Evolutionary conservation across 129 eudicot species (phyloP).

Genomic region (Centella asiatica): DNA sequence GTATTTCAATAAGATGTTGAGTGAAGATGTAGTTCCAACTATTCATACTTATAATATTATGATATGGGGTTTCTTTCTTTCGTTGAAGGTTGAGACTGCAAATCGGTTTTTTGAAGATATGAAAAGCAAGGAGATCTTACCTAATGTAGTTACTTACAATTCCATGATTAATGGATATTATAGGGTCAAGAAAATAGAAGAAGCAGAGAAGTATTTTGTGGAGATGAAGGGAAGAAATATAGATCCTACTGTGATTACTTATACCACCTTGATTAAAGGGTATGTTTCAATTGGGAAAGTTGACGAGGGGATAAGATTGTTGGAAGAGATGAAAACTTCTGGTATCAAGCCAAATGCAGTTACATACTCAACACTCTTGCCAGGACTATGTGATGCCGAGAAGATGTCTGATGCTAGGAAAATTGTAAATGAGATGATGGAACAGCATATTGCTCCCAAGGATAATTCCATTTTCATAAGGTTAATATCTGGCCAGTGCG

Average conservation of each 20-base stretch:
- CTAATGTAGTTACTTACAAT: conserved; percentile 85
- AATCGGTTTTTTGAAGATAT: conserved; percentile 78
- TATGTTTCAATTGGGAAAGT: conserved; percentile 43
- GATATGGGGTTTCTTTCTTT: conserved; percentile 85
- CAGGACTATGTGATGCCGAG: conserved; percentile 68
- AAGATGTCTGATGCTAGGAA: conserved; percentile 61
- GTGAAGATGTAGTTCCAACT: conserved; percentile 65
- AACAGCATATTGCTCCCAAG: conserved; percentile 43
- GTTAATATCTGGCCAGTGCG: conserved; percentile 58
- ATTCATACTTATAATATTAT: conserved; percentile 61
- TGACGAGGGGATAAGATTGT: conserved; percentile 51
- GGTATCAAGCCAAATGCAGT: conserved; percentile 65
- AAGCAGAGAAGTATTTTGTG: conserved; percentile 59
- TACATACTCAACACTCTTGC: conserved; percentile 69
- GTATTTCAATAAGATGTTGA: conserved; percentile 73
- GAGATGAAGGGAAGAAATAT: conserved; percentile 79
- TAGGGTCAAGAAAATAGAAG: conserved; percentile 54
- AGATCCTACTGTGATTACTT: conserved; percentile 71
- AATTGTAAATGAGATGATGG: conserved; percentile 68
- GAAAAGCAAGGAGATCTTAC: conserved; percentile 56
- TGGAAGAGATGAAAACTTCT: conserved; percentile 67
- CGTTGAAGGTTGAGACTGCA: conserved; percentile 52
- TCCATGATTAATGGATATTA: conserved; percentile 69
- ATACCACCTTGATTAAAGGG: conserved; percentile 85
- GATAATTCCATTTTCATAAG: conserved; percentile 54